These are phyloP conservation scores for Canavalia ensiformis DNA, from an alignment of 306 rosid species.

Conservation along the genomic window DNA sequence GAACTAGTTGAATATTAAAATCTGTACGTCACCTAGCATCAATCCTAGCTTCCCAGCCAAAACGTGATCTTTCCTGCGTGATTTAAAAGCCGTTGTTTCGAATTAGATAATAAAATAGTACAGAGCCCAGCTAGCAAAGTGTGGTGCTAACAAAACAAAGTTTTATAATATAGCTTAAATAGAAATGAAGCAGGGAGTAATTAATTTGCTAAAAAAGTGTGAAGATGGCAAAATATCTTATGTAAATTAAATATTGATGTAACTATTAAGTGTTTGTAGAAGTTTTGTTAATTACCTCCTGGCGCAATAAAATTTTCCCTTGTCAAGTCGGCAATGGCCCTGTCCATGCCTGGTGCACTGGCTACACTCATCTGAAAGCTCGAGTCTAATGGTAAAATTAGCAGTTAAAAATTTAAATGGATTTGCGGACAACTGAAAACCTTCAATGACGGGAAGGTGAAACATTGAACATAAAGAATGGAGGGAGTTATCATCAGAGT, in stretches of 20 bases:
- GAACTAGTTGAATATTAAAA: neutral
- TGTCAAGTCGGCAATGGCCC: slow-evolving; percentile 17
- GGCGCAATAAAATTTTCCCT: neutral
- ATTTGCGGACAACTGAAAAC: neutral
- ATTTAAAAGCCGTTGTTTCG: neutral
- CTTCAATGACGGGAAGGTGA: slow-evolving; percentile 37
- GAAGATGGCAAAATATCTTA: no score
- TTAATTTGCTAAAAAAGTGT: no score
- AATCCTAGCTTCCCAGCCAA: neutral
- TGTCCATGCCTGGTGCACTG: neutral
- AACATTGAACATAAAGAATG: slow-evolving; percentile 30
- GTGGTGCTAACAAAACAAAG: no score
- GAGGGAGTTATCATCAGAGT: neutral
- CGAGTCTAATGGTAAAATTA: slow-evolving; percentile 16
- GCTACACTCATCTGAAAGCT: neutral
- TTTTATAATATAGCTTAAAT: no score
- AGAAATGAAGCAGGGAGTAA: no score
- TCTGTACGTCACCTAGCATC: slow-evolving; percentile 37
- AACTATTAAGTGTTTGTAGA: neutral
- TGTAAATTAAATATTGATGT: no score
- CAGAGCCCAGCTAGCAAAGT: neutral
- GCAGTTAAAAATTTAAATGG: slow-evolving; percentile 26
- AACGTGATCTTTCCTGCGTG: slow-evolving; percentile 28
- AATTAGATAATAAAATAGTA: neutral
- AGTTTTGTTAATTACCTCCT: slow-evolving; percentile 44